A percentile compares a stretch with the other conserved stretches of the same genome.
These are phyloP conservation scores for Acanthamoeba culbertsoni DNA, from an alignment of 208 protist genomes.

Conservation along the genomic window DNA sequence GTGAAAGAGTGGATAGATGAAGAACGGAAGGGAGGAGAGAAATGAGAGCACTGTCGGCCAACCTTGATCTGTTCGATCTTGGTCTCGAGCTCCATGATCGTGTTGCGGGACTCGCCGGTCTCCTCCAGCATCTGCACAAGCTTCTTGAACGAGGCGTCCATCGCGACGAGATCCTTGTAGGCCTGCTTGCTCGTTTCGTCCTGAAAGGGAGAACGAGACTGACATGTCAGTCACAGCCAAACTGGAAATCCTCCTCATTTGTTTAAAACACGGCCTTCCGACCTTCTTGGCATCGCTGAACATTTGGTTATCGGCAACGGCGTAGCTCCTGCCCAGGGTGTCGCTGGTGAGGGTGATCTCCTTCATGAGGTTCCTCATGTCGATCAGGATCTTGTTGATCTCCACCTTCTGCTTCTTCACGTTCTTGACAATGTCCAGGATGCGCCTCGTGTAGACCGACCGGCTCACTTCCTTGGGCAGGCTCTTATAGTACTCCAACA, in stretches of 20 bases:
- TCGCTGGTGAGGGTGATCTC: conserved; percentile 73
- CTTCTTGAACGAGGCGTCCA: conserved; percentile 69
- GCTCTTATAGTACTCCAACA: conserved; percentile 70
- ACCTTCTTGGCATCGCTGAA: conserved; percentile 73
- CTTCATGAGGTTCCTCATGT: conserved; percentile 71
- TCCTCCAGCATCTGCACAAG: conserved; percentile 63
- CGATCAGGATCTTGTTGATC: conserved; percentile 74
- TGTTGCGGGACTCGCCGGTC: conserved; percentile 62
- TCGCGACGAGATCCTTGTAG: conserved; percentile 53
- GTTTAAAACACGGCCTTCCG: too few relatives aligned
- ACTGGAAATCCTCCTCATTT: too few relatives aligned
- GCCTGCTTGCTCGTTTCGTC: conserved; percentile 34
- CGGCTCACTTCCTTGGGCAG: conserved; percentile 68
- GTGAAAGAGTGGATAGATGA: too few relatives aligned
- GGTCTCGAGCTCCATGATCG: conserved; percentile 61
- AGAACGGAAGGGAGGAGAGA: too few relatives aligned
- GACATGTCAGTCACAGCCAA: too few relatives aligned
- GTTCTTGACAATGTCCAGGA: conserved; percentile 77
- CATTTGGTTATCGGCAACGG: conserved; percentile 66
- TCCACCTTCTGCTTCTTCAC: conserved; percentile 80
- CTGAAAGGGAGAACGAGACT: too few relatives aligned
- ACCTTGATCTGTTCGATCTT: conserved; percentile 69
- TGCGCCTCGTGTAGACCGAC: conserved; percentile 71
- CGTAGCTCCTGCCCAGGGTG: conserved; percentile 61
- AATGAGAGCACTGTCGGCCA: too few relatives aligned